These are phyloP conservation scores for Fusarium lyarnte DNA, from an alignment of 2,329 filamentous ascomycete species.

Conservation along the genomic window DNA sequence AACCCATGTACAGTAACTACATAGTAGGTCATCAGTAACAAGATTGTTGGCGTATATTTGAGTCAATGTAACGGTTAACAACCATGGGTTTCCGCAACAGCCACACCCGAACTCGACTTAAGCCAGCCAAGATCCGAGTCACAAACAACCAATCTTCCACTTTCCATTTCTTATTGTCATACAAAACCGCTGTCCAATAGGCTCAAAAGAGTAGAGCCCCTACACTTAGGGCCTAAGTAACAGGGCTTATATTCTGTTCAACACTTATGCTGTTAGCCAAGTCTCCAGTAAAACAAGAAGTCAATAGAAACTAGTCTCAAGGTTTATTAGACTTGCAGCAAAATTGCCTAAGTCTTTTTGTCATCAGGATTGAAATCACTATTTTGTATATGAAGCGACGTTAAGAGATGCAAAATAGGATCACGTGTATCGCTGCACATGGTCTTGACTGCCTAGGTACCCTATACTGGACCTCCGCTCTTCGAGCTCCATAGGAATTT, in stretches of 20 bases:
- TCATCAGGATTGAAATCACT: not conserved
- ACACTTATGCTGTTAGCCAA: not conserved
- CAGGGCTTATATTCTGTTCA: too few relatives aligned
- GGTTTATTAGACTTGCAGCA: not conserved
- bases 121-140: not conserved
- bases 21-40: not conserved
- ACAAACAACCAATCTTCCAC: not conserved
- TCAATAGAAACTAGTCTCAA: not conserved
- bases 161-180: not conserved
- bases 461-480: not conserved
- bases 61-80: not conserved
- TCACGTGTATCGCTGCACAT: not conserved
- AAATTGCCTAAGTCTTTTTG: not conserved
- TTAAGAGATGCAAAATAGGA: not conserved
- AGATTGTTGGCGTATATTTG: not conserved
- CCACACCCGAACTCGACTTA: not conserved
- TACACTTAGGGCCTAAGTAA: too few relatives aligned
- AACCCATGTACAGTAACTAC: not conserved
- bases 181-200: too few relatives aligned
- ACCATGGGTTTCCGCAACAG: not conserved
- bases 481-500: not conserved
- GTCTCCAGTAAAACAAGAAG: not conserved
- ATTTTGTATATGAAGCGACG: not conserved
- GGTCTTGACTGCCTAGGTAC: not conserved
- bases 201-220: too few relatives aligned